A percentile compares a stretch with the other conserved stretches of the same genome.
Conservation (phyloP, 2,329 filamentous ascomycete genomes). For the Calonectria pseudoturangicola region DNA sequence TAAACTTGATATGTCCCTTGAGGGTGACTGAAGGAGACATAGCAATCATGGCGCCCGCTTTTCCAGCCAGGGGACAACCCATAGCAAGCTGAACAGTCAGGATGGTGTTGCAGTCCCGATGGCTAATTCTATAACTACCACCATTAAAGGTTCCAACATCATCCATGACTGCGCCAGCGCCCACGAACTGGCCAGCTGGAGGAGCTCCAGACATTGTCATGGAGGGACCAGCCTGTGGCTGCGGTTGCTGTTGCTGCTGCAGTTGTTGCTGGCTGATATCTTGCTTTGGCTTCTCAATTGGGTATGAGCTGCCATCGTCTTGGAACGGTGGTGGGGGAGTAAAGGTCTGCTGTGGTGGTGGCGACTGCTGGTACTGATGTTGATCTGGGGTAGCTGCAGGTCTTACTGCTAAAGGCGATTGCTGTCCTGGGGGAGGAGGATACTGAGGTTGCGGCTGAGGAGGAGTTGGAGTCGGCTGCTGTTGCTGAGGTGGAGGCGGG, state of each 20-base stretch:
- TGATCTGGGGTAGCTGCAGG: conserved; percentile 31
- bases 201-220: conserved; percentile 63
- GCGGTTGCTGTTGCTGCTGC: conserved; percentile 51
- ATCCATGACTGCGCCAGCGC: conserved; percentile 79
- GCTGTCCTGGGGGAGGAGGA: conserved; percentile 40
- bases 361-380: conserved; percentile 48
- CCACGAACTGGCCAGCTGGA: conserved; percentile 75
- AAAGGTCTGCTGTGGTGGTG: conserved; percentile 52
- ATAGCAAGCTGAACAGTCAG: conserved; percentile 92
- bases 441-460: conserved; percentile 53
- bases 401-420: conserved; percentile 26
- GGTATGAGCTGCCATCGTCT: conserved; percentile 49
- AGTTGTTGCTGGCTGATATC: conserved; percentile 47
- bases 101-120: conserved; percentile 92
- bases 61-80: conserved; percentile 87
- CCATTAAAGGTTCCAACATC: conserved; percentile 98
- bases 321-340: conserved; percentile 54
- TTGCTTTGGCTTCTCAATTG: conserved; percentile 55
- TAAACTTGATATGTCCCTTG: conserved; percentile 89
- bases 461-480: conserved; percentile 51
- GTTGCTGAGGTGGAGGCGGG: conserved; percentile 45
- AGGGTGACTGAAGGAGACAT: conserved; percentile 94
- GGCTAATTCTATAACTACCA: conserved; percentile 93
- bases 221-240: conserved; percentile 52
- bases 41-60: conserved; percentile 93